phyloP scores from a whole-genome alignment of 257 asterid genomes.

The Anisodus acutangulus region DNA sequence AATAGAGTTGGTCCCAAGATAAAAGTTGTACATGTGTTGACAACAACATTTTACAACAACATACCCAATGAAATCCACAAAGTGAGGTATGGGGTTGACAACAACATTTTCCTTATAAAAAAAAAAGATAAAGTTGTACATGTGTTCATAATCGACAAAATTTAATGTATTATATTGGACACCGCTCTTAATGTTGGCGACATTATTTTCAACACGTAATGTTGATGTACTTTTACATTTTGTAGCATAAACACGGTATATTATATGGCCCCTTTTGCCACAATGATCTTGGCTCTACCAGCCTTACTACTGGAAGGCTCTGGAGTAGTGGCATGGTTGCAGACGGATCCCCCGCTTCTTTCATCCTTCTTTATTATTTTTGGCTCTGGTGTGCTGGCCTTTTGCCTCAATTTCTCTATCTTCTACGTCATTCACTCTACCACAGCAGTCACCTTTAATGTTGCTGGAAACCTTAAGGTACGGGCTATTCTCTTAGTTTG shows the following conservation, averaged over 20 bases:
- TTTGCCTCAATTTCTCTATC: constrained; percentile 92
- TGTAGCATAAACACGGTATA: constrained; percentile 93
- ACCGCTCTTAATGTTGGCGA: background rate
- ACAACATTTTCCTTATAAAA: too few species aligned
- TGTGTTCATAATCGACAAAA: background rate
- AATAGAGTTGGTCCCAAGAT: background rate
- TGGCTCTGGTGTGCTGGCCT: constrained; percentile 89
- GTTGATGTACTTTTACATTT: constrained; percentile 20
- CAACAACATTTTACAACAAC: too few species aligned
- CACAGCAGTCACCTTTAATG: constrained; percentile 96
- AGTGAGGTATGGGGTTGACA: too few species aligned
- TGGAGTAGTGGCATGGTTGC: constrained; percentile 73
- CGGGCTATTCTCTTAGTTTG: background rate
- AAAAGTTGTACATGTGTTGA: constrained; percentile 21
- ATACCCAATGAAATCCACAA: too few species aligned
- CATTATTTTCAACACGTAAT: background rate
- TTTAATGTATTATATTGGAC: background rate
- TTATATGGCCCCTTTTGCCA: constrained; percentile 96
- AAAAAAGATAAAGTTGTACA: constrained; percentile 8
- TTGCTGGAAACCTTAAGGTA: constrained; percentile 98
- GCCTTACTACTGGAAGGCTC: constrained; percentile 84
- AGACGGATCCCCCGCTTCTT: constrained; percentile 58
- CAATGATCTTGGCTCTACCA: constrained; percentile 85
- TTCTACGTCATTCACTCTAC: constrained; percentile 97
- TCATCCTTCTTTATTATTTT: constrained; percentile 71